A percentile compares a stretch with the other conserved stretches of the same genome.
Conservation (phyloP, 2,329 filamentous ascomycete species). For the Neopestalotiopsis rosae region DNA sequence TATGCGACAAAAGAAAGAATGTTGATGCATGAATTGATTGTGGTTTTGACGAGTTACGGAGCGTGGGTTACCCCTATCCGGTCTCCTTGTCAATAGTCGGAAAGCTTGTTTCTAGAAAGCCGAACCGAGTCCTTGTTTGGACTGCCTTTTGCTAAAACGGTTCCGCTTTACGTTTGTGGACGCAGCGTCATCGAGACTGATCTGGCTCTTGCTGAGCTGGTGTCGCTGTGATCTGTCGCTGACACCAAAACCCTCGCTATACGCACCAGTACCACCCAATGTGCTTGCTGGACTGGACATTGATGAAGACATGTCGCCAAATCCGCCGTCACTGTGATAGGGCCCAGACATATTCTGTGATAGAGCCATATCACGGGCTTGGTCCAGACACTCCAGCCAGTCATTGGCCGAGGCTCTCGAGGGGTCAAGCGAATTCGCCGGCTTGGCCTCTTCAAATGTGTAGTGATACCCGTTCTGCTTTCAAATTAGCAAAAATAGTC, state of each 20-base stretch:
- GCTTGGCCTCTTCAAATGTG: conserved; percentile 92
- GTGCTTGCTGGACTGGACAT: conserved; percentile 81
- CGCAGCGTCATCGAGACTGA: conserved; percentile 54
- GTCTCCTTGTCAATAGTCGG: conserved; percentile 5
- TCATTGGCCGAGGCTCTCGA: conserved; percentile 77
- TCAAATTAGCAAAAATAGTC: conserved; percentile 20
- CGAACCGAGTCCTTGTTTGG: conserved; percentile 90
- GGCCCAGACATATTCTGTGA: conserved; percentile 72
- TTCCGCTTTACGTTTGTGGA: conserved; percentile 57
- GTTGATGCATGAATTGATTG: conserved; percentile 3
- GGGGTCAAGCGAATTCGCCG: conserved; percentile 59
- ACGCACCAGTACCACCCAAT: conserved; percentile 63
- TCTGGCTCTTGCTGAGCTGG: conserved; percentile 65
- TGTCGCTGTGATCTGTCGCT: conserved; percentile 60
- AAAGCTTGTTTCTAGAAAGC: conserved; percentile 65
- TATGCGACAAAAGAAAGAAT: conserved; percentile 18
- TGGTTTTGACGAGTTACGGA: background rate
- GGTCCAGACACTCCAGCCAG: conserved; percentile 89
- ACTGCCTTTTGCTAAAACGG: conserved; percentile 89
- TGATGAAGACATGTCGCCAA: conserved; percentile 71
- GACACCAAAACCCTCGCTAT: conserved; percentile 54
- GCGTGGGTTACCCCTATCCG: background rate
- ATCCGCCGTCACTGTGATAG: conserved; percentile 70
- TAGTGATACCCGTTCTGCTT: conserved; percentile 74
- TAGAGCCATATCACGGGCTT: conserved; percentile 82